A percentile compares a stretch with the other conserved stretches of the same genome.
phyloP scores from a whole-genome alignment of 108 stramenopile species.

The Stephanodiscus minutulus region DNA sequence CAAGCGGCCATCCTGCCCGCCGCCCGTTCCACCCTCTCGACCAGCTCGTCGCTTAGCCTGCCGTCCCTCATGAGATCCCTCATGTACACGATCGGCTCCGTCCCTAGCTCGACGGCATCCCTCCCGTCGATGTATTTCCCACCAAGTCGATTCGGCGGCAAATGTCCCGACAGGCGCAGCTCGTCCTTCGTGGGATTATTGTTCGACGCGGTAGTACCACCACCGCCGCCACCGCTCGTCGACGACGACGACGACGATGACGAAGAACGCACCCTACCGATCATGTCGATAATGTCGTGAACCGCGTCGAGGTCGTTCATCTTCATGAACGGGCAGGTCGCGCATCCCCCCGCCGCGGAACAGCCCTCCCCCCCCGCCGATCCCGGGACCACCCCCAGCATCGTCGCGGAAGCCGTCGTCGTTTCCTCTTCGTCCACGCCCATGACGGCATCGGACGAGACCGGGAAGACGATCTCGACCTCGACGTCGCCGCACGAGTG shows the following conservation, averaged over 20 bases:
- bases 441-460: slow-evolving; percentile 90
- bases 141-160: slow-evolving; percentile 74
- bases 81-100: slow-evolving; percentile 91
- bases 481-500: slow-evolving; percentile 51
- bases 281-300: slow-evolving; percentile 74
- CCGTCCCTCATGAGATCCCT: slow-evolving; percentile 82
- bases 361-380: slow-evolving; percentile 94
- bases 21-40: slow-evolving; percentile 49
- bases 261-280: slow-evolving; percentile 14
- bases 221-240: too few relatives aligned
- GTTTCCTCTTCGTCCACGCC: slow-evolving; percentile 57
- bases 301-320: slow-evolving; percentile 95
- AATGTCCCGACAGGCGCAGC: slow-evolving; percentile 33
- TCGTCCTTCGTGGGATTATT: slow-evolving; percentile 14
- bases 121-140: slow-evolving; percentile 77
- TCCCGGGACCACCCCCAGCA: slow-evolving; percentile 83
- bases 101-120: slow-evolving; percentile 82
- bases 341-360: slow-evolving; percentile 94
- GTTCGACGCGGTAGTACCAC: slow-evolving; percentile 7
- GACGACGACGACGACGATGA: neutral
- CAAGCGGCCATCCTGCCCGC: neutral
- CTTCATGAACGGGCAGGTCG: slow-evolving; percentile 98
- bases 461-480: slow-evolving; percentile 95
- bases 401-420: neutral
- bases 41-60: slow-evolving; percentile 61